Percentiles rank a stretch among this genome's conserved stretches.
These are phyloP conservation scores for Phaeosphaeria sp. DNA, from an alignment of 2,329 filamentous ascomycete genomes.

Conservation along the genomic window DNA sequence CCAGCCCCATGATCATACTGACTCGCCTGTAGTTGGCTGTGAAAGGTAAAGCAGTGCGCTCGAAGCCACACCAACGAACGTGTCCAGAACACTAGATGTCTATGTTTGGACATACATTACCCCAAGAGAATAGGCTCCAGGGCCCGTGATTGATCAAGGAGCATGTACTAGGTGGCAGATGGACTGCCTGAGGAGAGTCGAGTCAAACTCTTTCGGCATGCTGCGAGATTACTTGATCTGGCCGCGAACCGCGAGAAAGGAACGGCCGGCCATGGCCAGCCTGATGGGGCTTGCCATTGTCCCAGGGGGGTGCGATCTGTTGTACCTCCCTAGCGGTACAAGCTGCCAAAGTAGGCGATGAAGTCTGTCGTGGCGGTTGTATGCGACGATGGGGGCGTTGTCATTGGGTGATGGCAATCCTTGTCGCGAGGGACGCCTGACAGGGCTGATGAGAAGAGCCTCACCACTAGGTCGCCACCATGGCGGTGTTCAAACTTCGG, in stretches of 20 bases:
- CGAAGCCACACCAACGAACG: constrained; percentile 12
- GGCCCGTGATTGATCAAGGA: constrained; percentile 10
- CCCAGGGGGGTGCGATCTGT: constrained; percentile 4
- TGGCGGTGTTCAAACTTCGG: not conserved
- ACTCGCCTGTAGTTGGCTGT: constrained; percentile 6
- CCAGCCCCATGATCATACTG: constrained; percentile 19
- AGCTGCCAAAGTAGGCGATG: not conserved
- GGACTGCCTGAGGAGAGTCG: not conserved
- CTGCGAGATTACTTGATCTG: constrained; percentile 10
- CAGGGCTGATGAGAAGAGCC: constrained; percentile 3
- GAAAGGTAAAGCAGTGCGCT: constrained; percentile 10
- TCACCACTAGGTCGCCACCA: not conserved
- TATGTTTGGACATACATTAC: constrained; percentile 18
- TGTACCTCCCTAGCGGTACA: not conserved
- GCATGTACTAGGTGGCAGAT: constrained; percentile 6
- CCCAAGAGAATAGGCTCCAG: constrained; percentile 1
- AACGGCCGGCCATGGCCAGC: constrained; percentile 1
- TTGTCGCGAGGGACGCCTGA: constrained; percentile 2
- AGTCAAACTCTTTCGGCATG: not conserved
- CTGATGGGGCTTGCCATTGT: constrained; percentile 15
- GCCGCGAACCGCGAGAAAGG: constrained; percentile 17
- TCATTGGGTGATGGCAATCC: not conserved
- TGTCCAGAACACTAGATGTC: constrained; percentile 15
- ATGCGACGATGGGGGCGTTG: not conserved
- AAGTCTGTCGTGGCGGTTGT: not conserved